phyloP scores from a whole-genome alignment of 1,284 basidiomycete species.

The Termitomyces sp. region DNA sequence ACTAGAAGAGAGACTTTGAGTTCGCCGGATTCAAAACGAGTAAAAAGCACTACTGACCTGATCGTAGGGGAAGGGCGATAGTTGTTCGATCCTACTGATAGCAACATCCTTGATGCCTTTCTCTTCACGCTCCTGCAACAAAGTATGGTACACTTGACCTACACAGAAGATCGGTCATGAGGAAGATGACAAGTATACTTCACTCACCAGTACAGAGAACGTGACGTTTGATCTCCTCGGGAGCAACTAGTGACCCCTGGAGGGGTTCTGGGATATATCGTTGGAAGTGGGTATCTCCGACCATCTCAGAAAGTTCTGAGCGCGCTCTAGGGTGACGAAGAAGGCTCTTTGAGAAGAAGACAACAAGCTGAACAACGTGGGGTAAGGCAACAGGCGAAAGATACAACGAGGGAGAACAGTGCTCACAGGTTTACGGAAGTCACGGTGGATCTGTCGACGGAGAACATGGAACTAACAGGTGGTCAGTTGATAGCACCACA shows the following conservation, averaged over 20 bases:
- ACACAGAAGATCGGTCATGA: not conserved
- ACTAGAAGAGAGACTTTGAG: conserved; percentile 21
- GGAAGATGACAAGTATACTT: not conserved
- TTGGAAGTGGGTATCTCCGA: conserved; percentile 86
- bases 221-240: conserved; percentile 88
- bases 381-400: conserved; percentile 1
- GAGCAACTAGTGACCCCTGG: conserved; percentile 59
- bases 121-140: conserved; percentile 86
- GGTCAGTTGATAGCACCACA: conserved; percentile 7
- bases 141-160: conserved; percentile 93
- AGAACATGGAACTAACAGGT: conserved; percentile 81
- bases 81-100: conserved; percentile 91
- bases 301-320: conserved; percentile 85
- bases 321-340: conserved; percentile 91
- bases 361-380: conserved; percentile 53
- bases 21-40: not conserved
- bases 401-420: conserved; percentile 16
- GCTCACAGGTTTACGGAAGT: conserved; percentile 89
- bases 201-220: conserved; percentile 76
- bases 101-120: conserved; percentile 89
- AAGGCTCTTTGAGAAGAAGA: conserved; percentile 96
- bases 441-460: conserved; percentile 91
- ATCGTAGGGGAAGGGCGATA: conserved; percentile 96
- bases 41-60: conserved; percentile 42
- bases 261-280: conserved; percentile 88